Conservation (phyloP, 257 asterid species). For the Gynochthodes officinalis region DNA sequence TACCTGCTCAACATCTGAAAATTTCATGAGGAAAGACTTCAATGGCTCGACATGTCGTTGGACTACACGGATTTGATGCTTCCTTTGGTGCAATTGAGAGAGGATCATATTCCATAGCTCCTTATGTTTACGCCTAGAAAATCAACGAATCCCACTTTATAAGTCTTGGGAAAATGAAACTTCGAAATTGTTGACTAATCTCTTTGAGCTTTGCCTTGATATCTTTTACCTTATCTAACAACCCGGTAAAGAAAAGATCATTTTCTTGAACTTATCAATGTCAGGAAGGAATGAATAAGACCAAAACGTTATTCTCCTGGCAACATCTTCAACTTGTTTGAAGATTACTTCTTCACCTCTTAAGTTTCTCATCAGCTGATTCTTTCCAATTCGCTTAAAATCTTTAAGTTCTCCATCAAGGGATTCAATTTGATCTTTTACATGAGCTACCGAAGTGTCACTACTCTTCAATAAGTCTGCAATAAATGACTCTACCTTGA, state of each 20-base stretch:
- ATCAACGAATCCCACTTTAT: not conserved
- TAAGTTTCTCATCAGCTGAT: not conserved
- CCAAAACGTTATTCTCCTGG: not conserved
- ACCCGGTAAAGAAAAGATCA: not conserved
- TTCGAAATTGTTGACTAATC: conserved; percentile 4
- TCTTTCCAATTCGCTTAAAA: not conserved
- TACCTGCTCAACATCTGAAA: not conserved
- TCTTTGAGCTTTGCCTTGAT: conserved; percentile 12
- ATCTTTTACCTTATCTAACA: not conserved
- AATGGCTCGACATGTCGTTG: not conserved
- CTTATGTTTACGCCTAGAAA: not conserved
- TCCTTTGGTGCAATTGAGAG: not conserved
- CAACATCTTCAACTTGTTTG: not conserved
- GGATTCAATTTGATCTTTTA: not conserved
- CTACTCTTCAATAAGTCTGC: not conserved
- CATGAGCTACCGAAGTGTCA: not conserved
- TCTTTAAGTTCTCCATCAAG: not conserved
- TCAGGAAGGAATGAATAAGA: not conserved
- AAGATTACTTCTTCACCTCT: too few species aligned
- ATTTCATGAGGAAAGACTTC: not conserved
- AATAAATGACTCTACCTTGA: conserved; percentile 2
- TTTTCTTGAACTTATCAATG: not conserved
- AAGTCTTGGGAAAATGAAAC: not conserved
- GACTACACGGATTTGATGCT: not conserved
- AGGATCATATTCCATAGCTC: conserved; percentile 3